Conservation (phyloP, 495 filamentous ascomycete species). For the Penicillium daleae region DNA sequence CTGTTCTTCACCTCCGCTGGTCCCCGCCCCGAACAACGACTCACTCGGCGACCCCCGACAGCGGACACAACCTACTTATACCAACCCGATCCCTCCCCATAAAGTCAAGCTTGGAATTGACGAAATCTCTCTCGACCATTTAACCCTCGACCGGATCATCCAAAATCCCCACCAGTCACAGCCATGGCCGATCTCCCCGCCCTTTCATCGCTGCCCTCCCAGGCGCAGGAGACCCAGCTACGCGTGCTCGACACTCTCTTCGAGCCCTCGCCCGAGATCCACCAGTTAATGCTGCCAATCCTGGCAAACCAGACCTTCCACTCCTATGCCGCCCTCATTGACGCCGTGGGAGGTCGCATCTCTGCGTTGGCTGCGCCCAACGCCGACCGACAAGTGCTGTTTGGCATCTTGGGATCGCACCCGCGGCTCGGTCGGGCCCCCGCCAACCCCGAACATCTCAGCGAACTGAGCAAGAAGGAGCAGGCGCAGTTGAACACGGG, state of each 20-base stretch:
- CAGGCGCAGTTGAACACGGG: slow-evolving; percentile 71
- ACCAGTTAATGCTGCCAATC: slow-evolving; percentile 68
- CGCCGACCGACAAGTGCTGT: slow-evolving; percentile 57
- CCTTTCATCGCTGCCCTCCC: slow-evolving; percentile 53
- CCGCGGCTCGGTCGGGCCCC: slow-evolving; percentile 76
- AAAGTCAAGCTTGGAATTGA: background rate
- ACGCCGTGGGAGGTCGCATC: slow-evolving; percentile 59
- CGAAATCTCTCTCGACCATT: background rate
- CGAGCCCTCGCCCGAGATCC: slow-evolving; percentile 78
- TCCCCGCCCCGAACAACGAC: slow-evolving; percentile 20
- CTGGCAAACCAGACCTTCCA: slow-evolving; percentile 65
- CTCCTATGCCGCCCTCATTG: slow-evolving; percentile 63
- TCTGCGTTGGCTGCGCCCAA: slow-evolving; percentile 52
- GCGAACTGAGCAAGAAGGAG: slow-evolving; percentile 74
- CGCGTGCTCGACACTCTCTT: slow-evolving; percentile 81
- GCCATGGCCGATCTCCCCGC: slow-evolving; percentile 52
- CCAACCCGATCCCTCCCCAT: background rate
- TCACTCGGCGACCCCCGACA: slow-evolving; percentile 41
- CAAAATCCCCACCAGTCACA: background rate
- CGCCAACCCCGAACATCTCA: slow-evolving; percentile 63
- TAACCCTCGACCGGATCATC: background rate
- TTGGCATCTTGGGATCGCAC: slow-evolving; percentile 81
- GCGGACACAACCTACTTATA: slow-evolving; percentile 26
- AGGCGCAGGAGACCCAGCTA: slow-evolving; percentile 59
- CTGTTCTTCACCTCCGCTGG: slow-evolving; percentile 12